Evolutionary conservation across 352 stramenopile species (phyloP).

Genomic region (Halophytophthora polymorphica): DNA sequence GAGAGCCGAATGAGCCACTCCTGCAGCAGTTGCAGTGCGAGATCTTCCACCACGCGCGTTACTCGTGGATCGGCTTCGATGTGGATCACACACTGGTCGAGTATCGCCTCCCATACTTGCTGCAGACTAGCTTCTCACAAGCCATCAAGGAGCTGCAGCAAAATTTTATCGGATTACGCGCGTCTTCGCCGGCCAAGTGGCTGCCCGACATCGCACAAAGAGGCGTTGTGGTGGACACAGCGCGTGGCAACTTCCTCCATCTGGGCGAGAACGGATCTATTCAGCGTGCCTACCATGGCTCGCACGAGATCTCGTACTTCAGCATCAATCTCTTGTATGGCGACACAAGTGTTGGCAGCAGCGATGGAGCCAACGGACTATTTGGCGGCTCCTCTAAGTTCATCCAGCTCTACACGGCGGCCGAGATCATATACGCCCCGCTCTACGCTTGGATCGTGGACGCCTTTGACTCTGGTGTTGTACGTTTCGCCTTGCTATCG

Average conservation of each 20-base stretch:
- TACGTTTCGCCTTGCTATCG: constrained; percentile 4
- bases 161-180: constrained; percentile 34
- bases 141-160: constrained; percentile 44
- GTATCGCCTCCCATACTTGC: constrained; percentile 40
- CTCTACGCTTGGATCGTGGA: constrained; percentile 56
- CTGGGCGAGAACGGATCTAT: constrained; percentile 40
- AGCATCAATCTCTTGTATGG: constrained; percentile 43
- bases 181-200: constrained; percentile 25
- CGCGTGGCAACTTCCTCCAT: constrained; percentile 46
- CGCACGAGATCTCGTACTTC: constrained; percentile 44
- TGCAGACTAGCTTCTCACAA: constrained; percentile 39
- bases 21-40: constrained; percentile 29
- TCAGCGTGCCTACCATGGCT: constrained; percentile 42
- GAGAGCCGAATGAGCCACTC: constrained; percentile 20
- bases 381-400: constrained; percentile 25
- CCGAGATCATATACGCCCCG: constrained; percentile 48
- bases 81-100: constrained; percentile 55
- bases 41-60: constrained; percentile 33
- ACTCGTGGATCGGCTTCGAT: constrained; percentile 60
- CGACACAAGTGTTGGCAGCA: constrained; percentile 13
- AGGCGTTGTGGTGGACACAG: constrained; percentile 39
- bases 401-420: constrained; percentile 43
- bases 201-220: constrained; percentile 40
- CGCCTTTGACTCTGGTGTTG: constrained; percentile 40
- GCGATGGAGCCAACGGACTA: constrained; percentile 8